Base-by-base conservation (phyloP, 116 monocot genomes). In the Zostera marina region DNA sequence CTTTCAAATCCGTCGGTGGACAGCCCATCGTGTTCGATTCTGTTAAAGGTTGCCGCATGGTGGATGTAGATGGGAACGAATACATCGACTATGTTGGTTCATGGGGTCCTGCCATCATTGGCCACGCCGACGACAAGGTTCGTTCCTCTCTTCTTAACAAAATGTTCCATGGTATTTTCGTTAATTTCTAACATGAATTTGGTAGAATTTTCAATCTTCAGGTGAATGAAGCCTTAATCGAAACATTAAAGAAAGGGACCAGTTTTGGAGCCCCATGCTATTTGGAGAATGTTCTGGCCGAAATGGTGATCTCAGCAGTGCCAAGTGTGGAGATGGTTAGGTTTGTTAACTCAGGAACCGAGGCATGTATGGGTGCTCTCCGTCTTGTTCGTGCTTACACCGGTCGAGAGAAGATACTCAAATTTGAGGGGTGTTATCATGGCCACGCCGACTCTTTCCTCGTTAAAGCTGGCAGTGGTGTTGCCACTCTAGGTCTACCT, bases 71-170 rank as follows among this genome's bases (percentile, higher is more conserved):
- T 73, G 93, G 93, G 11, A 93, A 93, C 69, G 81, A 84, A 42
- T 93, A 93, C 62, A 81, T 93, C 40, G 93, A 93, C 46, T 93
- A 93, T 74, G 93, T 93, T 63, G 72, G 76, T 43, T 76, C 76
- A 44, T 76, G 76, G 76, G 76, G 76, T 54, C 76, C 76, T 41
- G 76, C 93, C 53, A 93, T 93, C 54, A 87, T 93, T 64, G 93
- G 93, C 9, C 93, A 93, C 79, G 81, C 93, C 8, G 93, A 93
- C 77, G 93, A 93, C 55, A 77, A 78, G 93, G 93, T 93, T 17
- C 12, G 15, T 55, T 47, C 61, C 43, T 41, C 46, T 54, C 13
- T 15, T 54, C 22, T 41, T 19, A n/a, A n/a, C n/a, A n/a, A n/a
- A n/a, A n/a, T n/a, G n/a, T 26, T 43, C 44, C 43, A 43, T 21